Conservation (phyloP, 2,329 filamentous ascomycete species). For the Cladorrhinum sp. region DNA sequence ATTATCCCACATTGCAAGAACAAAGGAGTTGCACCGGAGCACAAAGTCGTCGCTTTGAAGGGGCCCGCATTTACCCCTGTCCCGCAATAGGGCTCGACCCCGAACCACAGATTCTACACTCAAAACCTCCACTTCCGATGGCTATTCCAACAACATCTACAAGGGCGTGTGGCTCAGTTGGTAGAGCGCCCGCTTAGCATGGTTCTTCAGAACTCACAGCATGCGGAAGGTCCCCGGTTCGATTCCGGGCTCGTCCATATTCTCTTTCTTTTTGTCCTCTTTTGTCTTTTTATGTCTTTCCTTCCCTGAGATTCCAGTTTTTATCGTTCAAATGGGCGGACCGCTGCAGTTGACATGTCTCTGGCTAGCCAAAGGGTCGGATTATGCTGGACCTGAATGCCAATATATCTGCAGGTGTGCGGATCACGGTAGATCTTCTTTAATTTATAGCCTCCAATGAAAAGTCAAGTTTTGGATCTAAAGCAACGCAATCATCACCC, state of each 20-base stretch:
- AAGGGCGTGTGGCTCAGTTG: constrained; percentile 26
- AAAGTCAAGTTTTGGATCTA: no score
- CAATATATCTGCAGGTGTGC: no score
- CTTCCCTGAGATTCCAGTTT: no score
- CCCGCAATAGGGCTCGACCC: neutral
- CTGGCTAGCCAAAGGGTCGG: no score
- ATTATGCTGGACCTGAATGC: no score
- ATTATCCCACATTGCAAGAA: neutral
- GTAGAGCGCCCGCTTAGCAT: constrained; percentile 27
- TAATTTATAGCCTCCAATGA: no score
- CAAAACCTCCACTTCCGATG: neutral
- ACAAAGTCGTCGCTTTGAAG: neutral
- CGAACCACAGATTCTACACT: neutral
- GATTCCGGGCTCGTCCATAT: constrained; percentile 26
- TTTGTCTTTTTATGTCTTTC: neutral
- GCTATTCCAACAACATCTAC: neutral
- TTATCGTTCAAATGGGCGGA: no score
- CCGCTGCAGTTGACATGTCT: no score
- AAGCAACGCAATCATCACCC: no score
- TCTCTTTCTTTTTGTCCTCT: neutral
- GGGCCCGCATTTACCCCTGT: neutral
- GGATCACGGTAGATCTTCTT: no score
- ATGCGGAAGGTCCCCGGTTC: constrained; percentile 28
- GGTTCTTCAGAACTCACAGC: neutral
- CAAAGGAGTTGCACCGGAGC: neutral